Evolutionary conservation across 2,329 filamentous ascomycete species (phyloP), one percentile per base, ranked within the genome.

Genomic region (Chrysoporthe austroafricana): DNA sequence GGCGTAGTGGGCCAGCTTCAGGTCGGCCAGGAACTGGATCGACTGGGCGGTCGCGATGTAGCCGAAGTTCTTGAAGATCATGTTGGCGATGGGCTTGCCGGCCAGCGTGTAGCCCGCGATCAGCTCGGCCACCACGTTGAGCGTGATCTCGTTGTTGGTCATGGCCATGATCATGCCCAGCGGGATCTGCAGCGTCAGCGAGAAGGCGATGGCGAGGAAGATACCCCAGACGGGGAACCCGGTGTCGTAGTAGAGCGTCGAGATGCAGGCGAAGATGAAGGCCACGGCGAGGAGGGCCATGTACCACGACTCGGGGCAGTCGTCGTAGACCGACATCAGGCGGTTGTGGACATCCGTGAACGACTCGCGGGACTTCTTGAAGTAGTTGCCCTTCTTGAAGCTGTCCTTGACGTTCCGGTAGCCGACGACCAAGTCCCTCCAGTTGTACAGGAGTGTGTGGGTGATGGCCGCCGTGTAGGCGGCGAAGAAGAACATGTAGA

Each of bases 401-500:
- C 80, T 81, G 69, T 79, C 79, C 70, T 79, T 77, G 4, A 85
- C 74, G 46, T 80, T 82, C 72, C 80, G 80, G 76, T 85, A 83
- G 1, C 84, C 84, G 65, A 82, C 80, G 8, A 73, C 72, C 50
- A 87, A 83, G 70, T 86, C 84, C 63, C 81, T 79, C 4, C 84
- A 80, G 72, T 87, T 83, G 73, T 86, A 86, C 1, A 87, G 78
- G 21, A 76, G 72, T 34, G 83, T 81, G 65, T 86, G 85, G 4
- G 82, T 82, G 18, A 87, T 74, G 0, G 81, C 83, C 21, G 84
- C 82, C 0, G 85, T 79, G 71, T 86, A 86, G 42, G 85, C 82
- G 62, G 80, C 83, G 66, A 87, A 87, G 76, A 85, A 86, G 74
- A 83, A 84, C 70, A 84, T 77, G 76, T 86, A 87, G n/a, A 83